Conservation (phyloP, 2,329 filamentous ascomycete genomes). For the Oidium heveae region DNA sequence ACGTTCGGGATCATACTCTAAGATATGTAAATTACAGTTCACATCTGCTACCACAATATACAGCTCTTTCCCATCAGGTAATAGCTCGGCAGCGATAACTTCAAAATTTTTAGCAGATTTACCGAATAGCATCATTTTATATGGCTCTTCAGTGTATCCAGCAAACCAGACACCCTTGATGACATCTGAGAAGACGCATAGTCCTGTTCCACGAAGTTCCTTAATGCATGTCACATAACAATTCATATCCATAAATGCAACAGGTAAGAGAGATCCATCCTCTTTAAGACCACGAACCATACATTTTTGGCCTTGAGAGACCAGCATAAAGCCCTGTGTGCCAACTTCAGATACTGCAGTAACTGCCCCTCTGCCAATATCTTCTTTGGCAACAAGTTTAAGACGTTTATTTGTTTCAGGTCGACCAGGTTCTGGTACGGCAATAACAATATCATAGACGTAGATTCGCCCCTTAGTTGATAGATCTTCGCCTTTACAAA, state of each 20-base stretch:
- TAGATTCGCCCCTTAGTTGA: conserved; percentile 65
- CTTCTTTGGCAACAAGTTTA: conserved; percentile 69
- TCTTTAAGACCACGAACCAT: conserved; percentile 93
- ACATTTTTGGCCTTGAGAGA: conserved; percentile 86
- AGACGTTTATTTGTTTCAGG: conserved; percentile 70
- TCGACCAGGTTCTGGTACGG: conserved; percentile 66
- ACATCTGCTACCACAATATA: conserved; percentile 65
- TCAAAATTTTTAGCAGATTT: conserved; percentile 62
- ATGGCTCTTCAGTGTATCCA: conserved; percentile 90
- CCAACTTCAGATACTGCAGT: conserved; percentile 68
- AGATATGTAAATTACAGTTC: conserved; percentile 62
- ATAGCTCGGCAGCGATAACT: conserved; percentile 59
- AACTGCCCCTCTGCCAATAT: conserved; percentile 75
- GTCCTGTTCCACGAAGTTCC: conserved; percentile 56
- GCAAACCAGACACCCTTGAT: conserved; percentile 92
- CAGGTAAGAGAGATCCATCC: conserved; percentile 72
- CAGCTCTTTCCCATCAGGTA: conserved; percentile 63
- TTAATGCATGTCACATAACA: conserved; percentile 75
- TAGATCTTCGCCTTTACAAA: conserved; percentile 74
- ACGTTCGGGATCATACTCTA: conserved; percentile 93
- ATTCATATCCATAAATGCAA: conserved; percentile 95
- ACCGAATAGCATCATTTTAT: conserved; percentile 79
- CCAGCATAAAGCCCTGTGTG: conserved; percentile 67
- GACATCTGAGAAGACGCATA: conserved; percentile 72
- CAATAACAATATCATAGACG: conserved; percentile 74